phyloP scores from a whole-genome alignment of 2,329 filamentous ascomycete species.

The Arachnopeziza araneosa region DNA sequence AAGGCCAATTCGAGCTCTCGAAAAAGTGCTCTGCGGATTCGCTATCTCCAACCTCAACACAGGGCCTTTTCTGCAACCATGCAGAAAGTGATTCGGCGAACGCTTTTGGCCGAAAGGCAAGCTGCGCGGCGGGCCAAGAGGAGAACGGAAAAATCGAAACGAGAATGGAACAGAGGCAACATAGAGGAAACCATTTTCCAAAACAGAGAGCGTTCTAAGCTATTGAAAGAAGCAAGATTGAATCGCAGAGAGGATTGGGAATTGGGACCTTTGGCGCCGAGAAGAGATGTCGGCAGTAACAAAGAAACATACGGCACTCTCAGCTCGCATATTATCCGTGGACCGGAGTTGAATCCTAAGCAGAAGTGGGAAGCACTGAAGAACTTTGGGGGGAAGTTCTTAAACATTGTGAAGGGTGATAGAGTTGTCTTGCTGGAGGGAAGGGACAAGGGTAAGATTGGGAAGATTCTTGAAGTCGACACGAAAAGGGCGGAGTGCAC shows the following conservation, averaged over 20 bases:
- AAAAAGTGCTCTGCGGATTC: background rate
- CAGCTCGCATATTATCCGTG: constrained; percentile 30
- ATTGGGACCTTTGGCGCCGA: constrained; percentile 71
- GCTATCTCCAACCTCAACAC: background rate
- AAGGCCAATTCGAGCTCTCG: background rate
- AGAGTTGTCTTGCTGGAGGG: constrained; percentile 78
- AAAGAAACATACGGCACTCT: constrained; percentile 56
- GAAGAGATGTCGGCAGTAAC: constrained; percentile 59
- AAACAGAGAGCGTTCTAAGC: constrained; percentile 25
- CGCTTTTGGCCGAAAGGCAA: constrained; percentile 61
- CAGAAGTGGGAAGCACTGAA: constrained; percentile 29
- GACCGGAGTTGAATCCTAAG: constrained; percentile 15
- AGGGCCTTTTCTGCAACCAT: constrained; percentile 38
- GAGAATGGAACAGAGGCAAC: constrained; percentile 20
- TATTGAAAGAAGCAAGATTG: constrained; percentile 44
- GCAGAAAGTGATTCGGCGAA: constrained; percentile 66
- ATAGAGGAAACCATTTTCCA: constrained; percentile 15
- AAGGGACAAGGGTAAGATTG: constrained; percentile 77
- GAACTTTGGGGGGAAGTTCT: constrained; percentile 37
- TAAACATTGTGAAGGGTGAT: constrained; percentile 64
- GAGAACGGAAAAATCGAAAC: constrained; percentile 29
- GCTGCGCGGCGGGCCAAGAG: constrained; percentile 42
- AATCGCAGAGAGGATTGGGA: constrained; percentile 71
- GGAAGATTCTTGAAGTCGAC: constrained; percentile 57
- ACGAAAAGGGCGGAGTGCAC: constrained; percentile 49